These are phyloP conservation scores for Xerocomus minutiporus DNA, from an alignment of 1,284 basidiomycete species.

Conservation along the genomic window DNA sequence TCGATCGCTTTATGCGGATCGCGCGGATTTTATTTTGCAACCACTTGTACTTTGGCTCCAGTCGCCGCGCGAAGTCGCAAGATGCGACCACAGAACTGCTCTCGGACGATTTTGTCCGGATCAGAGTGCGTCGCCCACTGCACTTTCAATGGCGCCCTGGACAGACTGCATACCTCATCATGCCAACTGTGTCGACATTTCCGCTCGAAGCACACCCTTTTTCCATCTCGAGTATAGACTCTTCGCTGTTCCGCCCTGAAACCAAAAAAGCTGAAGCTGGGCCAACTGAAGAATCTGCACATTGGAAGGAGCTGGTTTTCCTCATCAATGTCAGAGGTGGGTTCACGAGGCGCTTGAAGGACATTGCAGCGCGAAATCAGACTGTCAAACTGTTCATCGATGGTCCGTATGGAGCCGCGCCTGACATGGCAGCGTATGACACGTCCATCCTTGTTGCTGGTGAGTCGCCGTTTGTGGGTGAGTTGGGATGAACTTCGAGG, in stretches of 20 bases:
- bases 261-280: neutral
- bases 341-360: constrained; percentile 36
- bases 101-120: constrained; percentile 23
- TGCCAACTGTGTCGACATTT: constrained; percentile 40
- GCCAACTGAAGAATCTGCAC: constrained; percentile 2
- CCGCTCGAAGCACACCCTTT: constrained; percentile 53
- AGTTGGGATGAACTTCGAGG: neutral
- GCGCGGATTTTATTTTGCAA: constrained; percentile 52
- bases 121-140: constrained; percentile 21
- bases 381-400: constrained; percentile 37
- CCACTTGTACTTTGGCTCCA: constrained; percentile 26
- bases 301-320: constrained; percentile 45
- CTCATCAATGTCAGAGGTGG: constrained; percentile 47
- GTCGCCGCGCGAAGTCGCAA: constrained; percentile 14
- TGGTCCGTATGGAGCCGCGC: constrained; percentile 42
- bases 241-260: constrained; percentile 12
- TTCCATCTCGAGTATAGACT: constrained; percentile 47
- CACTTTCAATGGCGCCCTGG: constrained; percentile 40
- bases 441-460: constrained; percentile 39
- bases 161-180: constrained; percentile 47
- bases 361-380: constrained; percentile 23
- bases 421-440: constrained; percentile 33
- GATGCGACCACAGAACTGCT: constrained; percentile 26
- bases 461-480: constrained; percentile 7
- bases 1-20: constrained; percentile 55